Conservation (phyloP, 2,329 filamentous ascomycete species). For the Exophiala mesophila region DNA sequence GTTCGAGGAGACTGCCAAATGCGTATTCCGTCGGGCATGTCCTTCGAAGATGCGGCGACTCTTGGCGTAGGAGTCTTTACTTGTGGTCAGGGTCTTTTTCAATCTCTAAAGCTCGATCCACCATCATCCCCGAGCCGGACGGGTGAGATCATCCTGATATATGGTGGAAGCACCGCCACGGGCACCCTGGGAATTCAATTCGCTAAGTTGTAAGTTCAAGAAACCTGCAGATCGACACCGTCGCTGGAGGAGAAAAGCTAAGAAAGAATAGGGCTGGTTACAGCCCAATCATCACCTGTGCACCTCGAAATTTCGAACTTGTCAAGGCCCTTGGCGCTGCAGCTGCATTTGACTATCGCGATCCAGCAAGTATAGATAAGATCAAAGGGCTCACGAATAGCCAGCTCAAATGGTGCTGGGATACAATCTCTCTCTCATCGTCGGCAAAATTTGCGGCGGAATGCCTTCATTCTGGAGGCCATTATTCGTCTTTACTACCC, state of each 20-base stretch:
- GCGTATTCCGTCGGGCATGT: constrained; percentile 25
- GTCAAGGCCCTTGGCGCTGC: constrained; percentile 43
- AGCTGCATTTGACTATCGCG: constrained; percentile 45
- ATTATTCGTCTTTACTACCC: constrained; percentile 31
- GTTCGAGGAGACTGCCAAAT: constrained; percentile 27
- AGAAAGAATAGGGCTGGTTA: constrained; percentile 33
- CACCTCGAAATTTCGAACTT: constrained; percentile 41
- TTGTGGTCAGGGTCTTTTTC: constrained; percentile 20
- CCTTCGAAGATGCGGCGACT: constrained; percentile 31
- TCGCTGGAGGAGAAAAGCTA: constrained; percentile 36
- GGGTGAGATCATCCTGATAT: constrained; percentile 36
- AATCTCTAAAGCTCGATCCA: constrained; percentile 26
- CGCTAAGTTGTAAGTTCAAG: constrained; percentile 29
- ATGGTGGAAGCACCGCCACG: constrained; percentile 42
- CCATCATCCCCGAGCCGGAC: constrained; percentile 20
- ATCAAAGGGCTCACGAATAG: constrained; percentile 36
- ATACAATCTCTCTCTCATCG: constrained; percentile 32
- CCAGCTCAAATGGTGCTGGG: constrained; percentile 34
- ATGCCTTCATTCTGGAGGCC: constrained; percentile 31
- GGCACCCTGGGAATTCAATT: constrained; percentile 42
- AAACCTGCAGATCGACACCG: constrained; percentile 27
- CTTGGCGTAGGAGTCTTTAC: constrained; percentile 30
- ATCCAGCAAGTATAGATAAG: constrained; percentile 28
- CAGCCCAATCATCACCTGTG: constrained; percentile 39
- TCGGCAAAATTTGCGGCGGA: constrained; percentile 32